Evolutionary conservation across 2,329 filamentous ascomycete genomes (phyloP).

Genomic region (Ceratocystis variospora): DNA sequence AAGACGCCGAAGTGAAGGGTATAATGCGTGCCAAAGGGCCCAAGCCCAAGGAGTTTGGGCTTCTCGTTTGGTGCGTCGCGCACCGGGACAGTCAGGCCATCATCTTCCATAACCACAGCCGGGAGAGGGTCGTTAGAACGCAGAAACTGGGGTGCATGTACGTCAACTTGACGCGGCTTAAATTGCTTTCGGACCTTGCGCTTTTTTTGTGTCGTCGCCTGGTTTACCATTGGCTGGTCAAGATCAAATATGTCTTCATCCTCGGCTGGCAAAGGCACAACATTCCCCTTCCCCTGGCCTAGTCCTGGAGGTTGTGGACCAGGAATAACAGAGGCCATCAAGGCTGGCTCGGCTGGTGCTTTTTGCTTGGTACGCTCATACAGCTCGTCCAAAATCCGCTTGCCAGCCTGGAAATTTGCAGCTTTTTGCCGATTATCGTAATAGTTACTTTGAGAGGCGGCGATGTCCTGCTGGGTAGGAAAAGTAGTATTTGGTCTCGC

Average conservation of each 20-base stretch:
- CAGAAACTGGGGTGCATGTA: slow-evolving; percentile 38
- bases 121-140: slow-evolving; percentile 40
- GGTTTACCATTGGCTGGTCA: not conserved
- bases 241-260: slow-evolving; percentile 14
- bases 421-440: not conserved
- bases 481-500: not conserved
- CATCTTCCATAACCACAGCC: slow-evolving; percentile 9
- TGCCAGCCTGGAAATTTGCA: slow-evolving; percentile 36
- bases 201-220: slow-evolving; percentile 19
- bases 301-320: not conserved
- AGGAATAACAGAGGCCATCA: slow-evolving; percentile 6
- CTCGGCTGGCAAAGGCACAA: not conserved
- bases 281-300: too few species aligned
- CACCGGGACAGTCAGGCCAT: not conserved
- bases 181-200: slow-evolving; percentile 31
- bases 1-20: slow-evolving; percentile 50
- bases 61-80: slow-evolving; percentile 13
- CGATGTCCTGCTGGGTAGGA: not conserved
- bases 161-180: slow-evolving; percentile 34
- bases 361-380: slow-evolving; percentile 32
- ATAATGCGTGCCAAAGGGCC: slow-evolving; percentile 47
- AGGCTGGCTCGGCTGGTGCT: slow-evolving; percentile 18
- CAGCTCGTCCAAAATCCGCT: slow-evolving; percentile 41
- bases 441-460: not conserved
- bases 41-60: slow-evolving; percentile 37